Base-by-base conservation (phyloP, 306 rosid species). In the Vicia sativa region DNA sequence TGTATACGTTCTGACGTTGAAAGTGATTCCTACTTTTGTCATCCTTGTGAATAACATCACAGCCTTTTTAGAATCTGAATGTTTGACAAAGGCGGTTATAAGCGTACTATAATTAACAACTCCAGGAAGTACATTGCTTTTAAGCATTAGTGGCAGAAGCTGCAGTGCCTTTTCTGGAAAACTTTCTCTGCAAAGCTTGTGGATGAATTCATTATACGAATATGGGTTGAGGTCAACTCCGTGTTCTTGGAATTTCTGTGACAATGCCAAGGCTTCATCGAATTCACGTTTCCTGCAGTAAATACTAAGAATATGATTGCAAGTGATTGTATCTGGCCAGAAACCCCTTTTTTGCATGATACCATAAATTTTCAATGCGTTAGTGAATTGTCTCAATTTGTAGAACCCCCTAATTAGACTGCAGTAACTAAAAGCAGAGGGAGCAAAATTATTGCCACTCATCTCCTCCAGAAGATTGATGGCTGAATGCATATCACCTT, bases 101-200 rank as follows among this genome's bases (percentile, higher is more conserved):
- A 87, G 82, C 25, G 80, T 83, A 60, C 72, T 72, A 70, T 76
- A 87, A 73, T 74, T 80, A 62, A 81, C 78, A 77, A 54, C 87
- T 73, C 62, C 80, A 0, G 88, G 90, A 78, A 69, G 66, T 54
- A 81, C 69, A 75, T 83, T 85, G 72, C 66, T 72, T 85, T 87
- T 87, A 8, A 87, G 75, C 95, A 87, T 87, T 64, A 67, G 53
- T 21, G 90, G 95, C 62, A 87, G 65, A 59, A 87, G 68, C 71
- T 80, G 85, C 85, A 78, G 84, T 21, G 83, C 83, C 57, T 64
- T 79, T 52, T 85, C 72, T 50, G 79, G 59, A 67, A 66, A 68
- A 62, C 80, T 35, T 75, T 71, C 84, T 71, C 74, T 76, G 69
- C 88, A 87, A 60, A 87, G 78, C 74, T 31, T 67, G 28, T 66